phyloP scores from a whole-genome alignment of 352 stramenopile genomes.

The Elongisporangium undulatum region DNA sequence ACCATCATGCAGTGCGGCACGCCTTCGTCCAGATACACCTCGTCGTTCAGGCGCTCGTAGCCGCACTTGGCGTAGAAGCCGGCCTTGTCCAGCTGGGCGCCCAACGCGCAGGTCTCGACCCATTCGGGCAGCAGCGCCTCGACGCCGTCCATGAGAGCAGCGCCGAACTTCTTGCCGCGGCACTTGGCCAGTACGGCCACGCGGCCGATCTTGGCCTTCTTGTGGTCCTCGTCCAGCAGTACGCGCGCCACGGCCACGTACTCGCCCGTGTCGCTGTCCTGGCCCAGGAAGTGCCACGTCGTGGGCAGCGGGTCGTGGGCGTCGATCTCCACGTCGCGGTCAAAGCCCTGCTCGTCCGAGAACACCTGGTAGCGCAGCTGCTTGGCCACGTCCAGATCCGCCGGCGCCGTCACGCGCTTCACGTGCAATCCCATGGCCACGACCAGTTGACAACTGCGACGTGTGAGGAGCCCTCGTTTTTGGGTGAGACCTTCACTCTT shows the following conservation, averaged over 20 bases:
- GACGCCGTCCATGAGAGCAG: slow-evolving; percentile 46
- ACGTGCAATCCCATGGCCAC: slow-evolving; percentile 32
- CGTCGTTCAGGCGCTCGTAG: slow-evolving; percentile 39
- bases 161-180: slow-evolving; percentile 50
- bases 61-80: slow-evolving; percentile 70
- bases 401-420: slow-evolving; percentile 29
- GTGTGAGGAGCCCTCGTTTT: too few species aligned
- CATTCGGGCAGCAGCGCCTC: slow-evolving; percentile 34
- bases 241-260: slow-evolving; percentile 57
- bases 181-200: slow-evolving; percentile 57
- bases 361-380: slow-evolving; percentile 45
- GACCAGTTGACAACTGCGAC: not conserved
- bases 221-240: slow-evolving; percentile 18
- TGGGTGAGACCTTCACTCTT: not conserved
- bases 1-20: slow-evolving; percentile 56
- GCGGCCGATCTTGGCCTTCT: slow-evolving; percentile 59
- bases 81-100: slow-evolving; percentile 48
- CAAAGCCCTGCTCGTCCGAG: slow-evolving; percentile 44
- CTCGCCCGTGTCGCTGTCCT: slow-evolving; percentile 49
- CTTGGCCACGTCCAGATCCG: slow-evolving; percentile 36
- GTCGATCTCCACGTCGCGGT: slow-evolving; percentile 34
- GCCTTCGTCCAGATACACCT: slow-evolving; percentile 51
- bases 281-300: slow-evolving; percentile 52
- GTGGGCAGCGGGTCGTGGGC: slow-evolving; percentile 31
- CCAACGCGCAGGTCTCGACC: slow-evolving; percentile 42